These are phyloP conservation scores for Hemileccinum impolitum DNA, from an alignment of 768 basidiomycete species.

Conservation along the genomic window DNA sequence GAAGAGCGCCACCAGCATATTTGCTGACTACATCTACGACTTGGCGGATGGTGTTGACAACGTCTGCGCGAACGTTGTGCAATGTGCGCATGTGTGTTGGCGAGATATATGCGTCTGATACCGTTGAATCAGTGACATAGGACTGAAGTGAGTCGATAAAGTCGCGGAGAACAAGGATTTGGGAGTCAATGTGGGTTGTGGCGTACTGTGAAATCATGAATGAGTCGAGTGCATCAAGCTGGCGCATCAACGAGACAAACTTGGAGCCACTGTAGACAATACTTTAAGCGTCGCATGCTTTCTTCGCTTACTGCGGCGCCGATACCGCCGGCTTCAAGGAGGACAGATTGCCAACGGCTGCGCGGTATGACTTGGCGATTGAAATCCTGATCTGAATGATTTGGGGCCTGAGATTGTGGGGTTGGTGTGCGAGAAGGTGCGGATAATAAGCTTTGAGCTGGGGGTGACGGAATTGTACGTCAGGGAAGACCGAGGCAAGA, in stretches of 20 bases:
- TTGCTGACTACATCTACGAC: conserved; percentile 85
- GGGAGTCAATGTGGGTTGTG: conserved; percentile 81
- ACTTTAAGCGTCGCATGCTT: conserved; percentile 80
- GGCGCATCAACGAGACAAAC: conserved; percentile 37
- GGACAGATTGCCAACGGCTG: conserved; percentile 82
- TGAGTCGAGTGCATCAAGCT: not conserved
- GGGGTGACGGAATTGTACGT: not conserved
- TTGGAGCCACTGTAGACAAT: conserved; percentile 86
- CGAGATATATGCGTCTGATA: conserved; percentile 36
- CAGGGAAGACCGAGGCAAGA: conserved; percentile 10
- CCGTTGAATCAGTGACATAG: conserved; percentile 21
- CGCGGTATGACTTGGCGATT: conserved; percentile 60
- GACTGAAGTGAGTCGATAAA: conserved; percentile 72
- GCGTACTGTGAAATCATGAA: conserved; percentile 58
- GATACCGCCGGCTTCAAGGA: conserved; percentile 84
- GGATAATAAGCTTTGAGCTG: conserved; percentile 6
- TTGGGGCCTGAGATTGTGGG: conserved; percentile 15
- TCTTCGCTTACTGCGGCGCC: conserved; percentile 89
- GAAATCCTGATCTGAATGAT: conserved; percentile 18
- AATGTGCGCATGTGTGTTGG: conserved; percentile 63
- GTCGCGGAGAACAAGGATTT: conserved; percentile 79
- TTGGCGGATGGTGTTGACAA: conserved; percentile 86
- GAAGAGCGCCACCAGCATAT: conserved; percentile 83
- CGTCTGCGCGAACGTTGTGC: conserved; percentile 68
- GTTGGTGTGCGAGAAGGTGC: conserved; percentile 15